phyloP scores from a whole-genome alignment of 2,329 filamentous ascomycete species.

The Stagonosporopsis cucurbitacearum region DNA sequence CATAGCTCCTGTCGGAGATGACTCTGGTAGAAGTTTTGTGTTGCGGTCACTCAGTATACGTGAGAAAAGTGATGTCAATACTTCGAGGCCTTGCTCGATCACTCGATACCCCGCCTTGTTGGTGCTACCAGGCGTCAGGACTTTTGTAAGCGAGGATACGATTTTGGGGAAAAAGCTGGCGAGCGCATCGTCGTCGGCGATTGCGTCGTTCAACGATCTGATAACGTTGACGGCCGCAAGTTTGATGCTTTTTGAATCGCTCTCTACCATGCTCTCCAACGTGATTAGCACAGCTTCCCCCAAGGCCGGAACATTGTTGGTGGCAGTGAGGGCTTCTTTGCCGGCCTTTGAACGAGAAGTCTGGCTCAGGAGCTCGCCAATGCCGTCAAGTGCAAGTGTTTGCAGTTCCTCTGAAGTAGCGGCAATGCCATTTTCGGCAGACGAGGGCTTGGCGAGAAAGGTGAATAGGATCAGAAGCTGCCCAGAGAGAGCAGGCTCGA shows the following conservation, averaged over 20 bases:
- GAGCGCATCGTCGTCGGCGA: constrained; percentile 76
- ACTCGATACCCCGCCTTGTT: constrained; percentile 67
- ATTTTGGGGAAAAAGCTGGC: constrained; percentile 89
- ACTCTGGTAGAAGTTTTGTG: constrained; percentile 37
- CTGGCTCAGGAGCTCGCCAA: constrained; percentile 69
- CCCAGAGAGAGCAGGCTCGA: constrained; percentile 75
- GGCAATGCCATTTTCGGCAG: constrained; percentile 55
- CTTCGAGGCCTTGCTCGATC: constrained; percentile 66
- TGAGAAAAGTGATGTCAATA: constrained; percentile 58
- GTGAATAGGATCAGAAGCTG: constrained; percentile 87
- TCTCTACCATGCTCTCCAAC: constrained; percentile 73
- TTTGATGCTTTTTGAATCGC: constrained; percentile 71
- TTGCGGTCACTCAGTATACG: constrained; percentile 56
- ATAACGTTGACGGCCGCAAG: constrained; percentile 72
- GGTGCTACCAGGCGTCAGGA: constrained; percentile 72
- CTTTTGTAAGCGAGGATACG: constrained; percentile 78
- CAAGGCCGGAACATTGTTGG: constrained; percentile 73
- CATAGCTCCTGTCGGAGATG: constrained; percentile 9
- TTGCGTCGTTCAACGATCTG: constrained; percentile 64
- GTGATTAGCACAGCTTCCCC: constrained; percentile 84
- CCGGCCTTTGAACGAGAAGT: constrained; percentile 59
- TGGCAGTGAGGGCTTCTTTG: constrained; percentile 59
- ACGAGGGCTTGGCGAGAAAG: constrained; percentile 77
- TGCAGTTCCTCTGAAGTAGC: constrained; percentile 75
- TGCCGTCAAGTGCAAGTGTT: constrained; percentile 71